Base-by-base conservation (phyloP, 1,284 basidiomycete species). In the Thecaphora thlaspeos region DNA sequence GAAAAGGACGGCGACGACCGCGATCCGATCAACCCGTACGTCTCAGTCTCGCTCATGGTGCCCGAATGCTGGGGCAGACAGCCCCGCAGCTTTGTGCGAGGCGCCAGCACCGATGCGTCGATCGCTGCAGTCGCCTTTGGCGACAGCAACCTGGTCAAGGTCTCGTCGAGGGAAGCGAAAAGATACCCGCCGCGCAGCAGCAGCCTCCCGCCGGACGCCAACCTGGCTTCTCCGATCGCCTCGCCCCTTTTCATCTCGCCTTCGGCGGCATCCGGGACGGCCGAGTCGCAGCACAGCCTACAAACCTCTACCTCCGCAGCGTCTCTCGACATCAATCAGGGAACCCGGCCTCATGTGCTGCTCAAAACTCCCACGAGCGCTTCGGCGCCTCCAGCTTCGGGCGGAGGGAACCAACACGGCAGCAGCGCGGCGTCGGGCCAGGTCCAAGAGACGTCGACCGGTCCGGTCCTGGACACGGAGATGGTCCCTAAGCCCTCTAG, bases 21-120 rank as follows among this genome's bases (percentile, higher is more conserved):
- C 21, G 65, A 70, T 23, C 61, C 64, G 0, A 63, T 72, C 9
- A 58, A 69, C 40, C 74, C 74, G 1, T 73, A 68, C 22, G 69
- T 76, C 0, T 49, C 60, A 2, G 46, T 77, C 0, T 53, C 64
- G 10, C 41, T 75, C 22, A 41, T 61, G n/a, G 36, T 65, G 3
- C 72, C 72, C 3, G 47, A 48, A 5, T 53, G 55, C 23, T 72
- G 70, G 70, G 70, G 69, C n/a, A 61, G 50, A 44, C 68, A 63
- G 46, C 61, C 61, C 1, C 51, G 43, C 26, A 51, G 63, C 21
- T 26, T 65, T 19, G 32, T 61, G 43, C 51, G 9, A 21, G 5
- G 17, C 17, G n/a, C 26, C 23, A 30, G 14, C 21, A 11, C 4
- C 23, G 21, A 22, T 15, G 46, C 39, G 23, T 41, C 44, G 43